A percentile compares a stretch with the other conserved stretches of the same genome.
phyloP scores from a whole-genome alignment of 805 yeast species.

The Ogataea ramenticola region DNA sequence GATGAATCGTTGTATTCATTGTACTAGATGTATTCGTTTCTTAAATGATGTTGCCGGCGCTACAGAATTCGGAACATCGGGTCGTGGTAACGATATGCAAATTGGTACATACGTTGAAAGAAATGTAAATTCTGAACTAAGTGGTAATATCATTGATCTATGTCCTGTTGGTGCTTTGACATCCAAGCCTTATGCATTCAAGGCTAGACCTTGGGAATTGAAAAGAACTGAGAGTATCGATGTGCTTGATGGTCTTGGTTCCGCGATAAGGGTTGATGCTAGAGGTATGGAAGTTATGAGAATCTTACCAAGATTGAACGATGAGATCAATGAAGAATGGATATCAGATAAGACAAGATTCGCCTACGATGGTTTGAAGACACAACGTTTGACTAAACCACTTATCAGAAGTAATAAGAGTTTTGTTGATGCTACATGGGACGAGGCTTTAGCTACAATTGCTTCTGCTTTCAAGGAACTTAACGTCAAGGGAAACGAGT shows the following conservation, averaged over 20 bases:
- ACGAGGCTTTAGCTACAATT: conserved; percentile 68
- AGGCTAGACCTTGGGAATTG: conserved; percentile 90
- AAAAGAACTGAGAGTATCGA: conserved; percentile 84
- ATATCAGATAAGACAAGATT: conserved; percentile 81
- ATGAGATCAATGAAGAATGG: conserved; percentile 88
- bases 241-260: conserved; percentile 77
- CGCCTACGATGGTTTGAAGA: conserved; percentile 79
- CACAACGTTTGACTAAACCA: conserved; percentile 80
- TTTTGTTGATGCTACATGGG: conserved; percentile 79
- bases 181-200: conserved; percentile 86
- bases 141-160: conserved; percentile 80
- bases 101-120: conserved; percentile 85
- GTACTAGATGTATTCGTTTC: conserved; percentile 86
- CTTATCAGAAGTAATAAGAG: conserved; percentile 61
- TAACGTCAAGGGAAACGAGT: conserved; percentile 58
- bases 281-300: conserved; percentile 86
- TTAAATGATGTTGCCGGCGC: conserved; percentile 91
- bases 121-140: conserved; percentile 75
- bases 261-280: conserved; percentile 77
- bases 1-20: conserved; percentile 89
- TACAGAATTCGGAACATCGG: conserved; percentile 82
- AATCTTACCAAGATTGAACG: conserved; percentile 78
- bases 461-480: conserved; percentile 52
- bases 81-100: conserved; percentile 89
- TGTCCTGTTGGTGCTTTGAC: conserved; percentile 93